A percentile compares a stretch with the other conserved stretches of the same genome.
Conservation (phyloP, 23 red algal species). For the Gracilaria domingensis region DNA sequence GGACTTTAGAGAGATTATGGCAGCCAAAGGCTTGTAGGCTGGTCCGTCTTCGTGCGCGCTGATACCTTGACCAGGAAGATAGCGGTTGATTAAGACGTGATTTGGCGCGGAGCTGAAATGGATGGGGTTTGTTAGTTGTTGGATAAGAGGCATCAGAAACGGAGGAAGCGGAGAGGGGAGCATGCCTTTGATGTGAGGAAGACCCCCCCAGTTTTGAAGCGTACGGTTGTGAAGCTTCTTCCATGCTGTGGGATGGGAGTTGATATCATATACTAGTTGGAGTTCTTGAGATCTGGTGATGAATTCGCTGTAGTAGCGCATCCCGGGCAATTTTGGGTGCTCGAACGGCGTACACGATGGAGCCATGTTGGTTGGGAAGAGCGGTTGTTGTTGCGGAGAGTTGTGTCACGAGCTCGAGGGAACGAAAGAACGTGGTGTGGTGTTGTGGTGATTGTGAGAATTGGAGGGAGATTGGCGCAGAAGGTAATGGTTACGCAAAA, state of each 20-base stretch:
- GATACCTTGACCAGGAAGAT: slow-evolving; percentile 86
- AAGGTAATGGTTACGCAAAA: too few species aligned
- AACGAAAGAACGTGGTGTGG: too few species aligned
- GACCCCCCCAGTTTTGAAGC: slow-evolving; percentile 73
- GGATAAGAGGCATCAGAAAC: slow-evolving; percentile 45
- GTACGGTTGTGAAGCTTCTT: slow-evolving; percentile 47
- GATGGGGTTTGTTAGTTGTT: slow-evolving; percentile 13
- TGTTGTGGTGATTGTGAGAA: too few species aligned
- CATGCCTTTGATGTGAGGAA: slow-evolving; percentile 86
- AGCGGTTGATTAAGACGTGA: slow-evolving; percentile 94
- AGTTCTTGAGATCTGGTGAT: slow-evolving; percentile 25
- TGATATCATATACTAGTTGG: slow-evolving; percentile 26
- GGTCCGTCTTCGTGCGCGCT: slow-evolving; percentile 89
- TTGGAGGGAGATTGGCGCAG: too few species aligned
- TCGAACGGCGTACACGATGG: not conserved
- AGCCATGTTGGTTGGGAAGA: not conserved
- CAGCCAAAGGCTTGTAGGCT: slow-evolving; percentile 74
- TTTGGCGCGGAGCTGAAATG: slow-evolving; percentile 75
- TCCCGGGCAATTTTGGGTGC: slow-evolving; percentile 3
- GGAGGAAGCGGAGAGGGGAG: slow-evolving; percentile 63
- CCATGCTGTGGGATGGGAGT: slow-evolving; percentile 55
- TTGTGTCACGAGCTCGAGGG: too few species aligned
- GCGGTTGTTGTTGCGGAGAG: too few species aligned
- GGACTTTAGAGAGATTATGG: slow-evolving; percentile 80
- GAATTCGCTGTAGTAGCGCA: slow-evolving; percentile 44